phyloP scores from a whole-genome alignment of 768 basidiomycete genomes.

The Obba rivulosa region DNA sequence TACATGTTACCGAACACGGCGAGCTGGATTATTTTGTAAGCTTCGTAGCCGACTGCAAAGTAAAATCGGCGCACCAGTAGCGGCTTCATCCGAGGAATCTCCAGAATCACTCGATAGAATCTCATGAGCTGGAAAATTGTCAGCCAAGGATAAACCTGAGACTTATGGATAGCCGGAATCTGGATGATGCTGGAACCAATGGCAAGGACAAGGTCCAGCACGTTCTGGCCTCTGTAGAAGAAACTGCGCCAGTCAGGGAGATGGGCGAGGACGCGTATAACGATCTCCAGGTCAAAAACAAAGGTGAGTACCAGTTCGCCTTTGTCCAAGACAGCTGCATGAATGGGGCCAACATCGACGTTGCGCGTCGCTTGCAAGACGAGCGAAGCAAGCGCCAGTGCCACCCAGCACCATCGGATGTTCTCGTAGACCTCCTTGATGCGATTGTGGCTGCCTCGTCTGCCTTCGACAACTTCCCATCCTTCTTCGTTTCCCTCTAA shows the following conservation, averaged over 20 bases:
- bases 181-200: constrained; percentile 75
- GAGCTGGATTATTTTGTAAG: constrained; percentile 37
- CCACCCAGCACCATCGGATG: constrained; percentile 69
- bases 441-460: constrained; percentile 38
- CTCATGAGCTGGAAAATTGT: constrained; percentile 81
- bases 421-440: constrained; percentile 52
- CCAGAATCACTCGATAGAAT: constrained; percentile 90
- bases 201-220: constrained; percentile 73
- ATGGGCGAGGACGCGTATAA: constrained; percentile 62
- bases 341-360: constrained; percentile 40
- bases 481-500: constrained; percentile 58
- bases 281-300: constrained; percentile 85
- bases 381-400: constrained; percentile 66
- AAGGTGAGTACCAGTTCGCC: constrained; percentile 75
- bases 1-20: constrained; percentile 91
- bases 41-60: constrained; percentile 1
- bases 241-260: constrained; percentile 84
- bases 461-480: constrained; percentile 46
- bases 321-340: constrained; percentile 47
- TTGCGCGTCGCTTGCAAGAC: constrained; percentile 67
- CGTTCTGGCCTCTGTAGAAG: constrained; percentile 55
- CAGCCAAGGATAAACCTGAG: constrained; percentile 77
- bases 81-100: constrained; percentile 85
- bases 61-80: constrained; percentile 54
- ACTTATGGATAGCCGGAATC: constrained; percentile 68